Evolutionary conservation across 2,329 filamentous ascomycete species (phyloP), one percentile per base, ranked within the genome.

Genomic region (Penicillium sclerotiorum): DNA sequence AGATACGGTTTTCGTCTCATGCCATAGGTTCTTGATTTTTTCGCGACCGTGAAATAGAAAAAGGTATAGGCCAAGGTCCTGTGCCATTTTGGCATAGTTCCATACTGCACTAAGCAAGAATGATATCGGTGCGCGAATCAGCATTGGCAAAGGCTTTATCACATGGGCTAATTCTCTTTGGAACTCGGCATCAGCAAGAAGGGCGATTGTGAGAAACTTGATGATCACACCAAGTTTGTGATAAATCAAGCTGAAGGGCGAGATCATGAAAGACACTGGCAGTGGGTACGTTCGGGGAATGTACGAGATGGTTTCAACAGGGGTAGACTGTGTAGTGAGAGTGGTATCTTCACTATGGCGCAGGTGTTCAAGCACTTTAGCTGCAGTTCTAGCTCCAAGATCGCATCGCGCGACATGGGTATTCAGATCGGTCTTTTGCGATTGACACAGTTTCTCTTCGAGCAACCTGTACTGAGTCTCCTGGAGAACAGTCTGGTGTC

Each of bases 141-240:
- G 39, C 3, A 52, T 54, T 11, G 70, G 69, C 20, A 71, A 69
- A 17, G 56, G 45, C 37, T 63, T 60, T 44, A 77, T 67, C 41
- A 75, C 71, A 58, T 75, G 74, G 49, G 75, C 70, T 38, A 80
- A 67, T 47, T 81, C 78, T 52, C 77, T 67, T 53, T 80, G 74
- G 51, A 76, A 79, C 54, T 81, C 78, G 0, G 76, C 72, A 56
- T 81, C 78, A 2, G 78, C 78, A 54, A 80, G 72, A 17, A 78
- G 65, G 9, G 78, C 75, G 36, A 80, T 71, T 7, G 78, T 65
- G 27, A 77, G 65, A 56, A 80, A 79, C 45, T 80, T 81, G 52
- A 77, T 63, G 47, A 70, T 66, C 2, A 69, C 64, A 1, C 76
- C 75, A 1, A 75, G 33, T 3, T 63, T 64, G 45, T 79, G 74